Base-by-base conservation (phyloP, 495 filamentous ascomycete species). In the Acidiella bohemica region DNA sequence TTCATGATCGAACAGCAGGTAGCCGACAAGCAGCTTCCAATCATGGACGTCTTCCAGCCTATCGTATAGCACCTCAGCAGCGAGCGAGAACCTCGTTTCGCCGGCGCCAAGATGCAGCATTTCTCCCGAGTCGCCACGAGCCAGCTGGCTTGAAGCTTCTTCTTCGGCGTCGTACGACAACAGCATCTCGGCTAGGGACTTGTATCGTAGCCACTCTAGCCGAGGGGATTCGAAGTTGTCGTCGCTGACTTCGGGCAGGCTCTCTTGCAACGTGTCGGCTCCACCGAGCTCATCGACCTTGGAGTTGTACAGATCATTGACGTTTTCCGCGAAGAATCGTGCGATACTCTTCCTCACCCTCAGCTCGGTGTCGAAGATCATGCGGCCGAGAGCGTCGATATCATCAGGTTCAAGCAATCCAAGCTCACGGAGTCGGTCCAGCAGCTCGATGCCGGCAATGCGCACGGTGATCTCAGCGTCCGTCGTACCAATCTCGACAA, bases 1-100 rank as follows among this genome's bases (percentile, higher is more conserved):
- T 0, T 84, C 86, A 56, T 94, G 84, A 47, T 97, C 90, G 49
- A 84, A 92, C 1, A 97, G 67, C 8, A 97, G 70, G 63, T 95
- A 96, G 5, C 81, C 84, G 19, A 84, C 81, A 19, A 96, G 62
- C 0, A 79, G 68, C 55, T 94, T 81, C 92, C 92, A 97, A 36
- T 85, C 76, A 37, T 71, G 68, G 10, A 94, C 65, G 46, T 88
- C 81, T 7, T 72, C 65, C 42, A 94, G 70, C 43, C 80, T 76
- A 22, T 90, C 79, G 57, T 81, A 93, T 11, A 96, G 68, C 0
- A 76, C 81, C 44, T 87, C 76, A 0, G 85, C 80, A 11, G 90
- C 90, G 14, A 94, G 69, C 11, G 79, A 77, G 45, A 92, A 82
- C 20, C 90, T 72, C 2, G 84, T 90, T 43, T 90, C 84, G 0